Conservation (phyloP, 2,329 filamentous ascomycete species). For the Purpureocillium takamizusanense region DNA sequence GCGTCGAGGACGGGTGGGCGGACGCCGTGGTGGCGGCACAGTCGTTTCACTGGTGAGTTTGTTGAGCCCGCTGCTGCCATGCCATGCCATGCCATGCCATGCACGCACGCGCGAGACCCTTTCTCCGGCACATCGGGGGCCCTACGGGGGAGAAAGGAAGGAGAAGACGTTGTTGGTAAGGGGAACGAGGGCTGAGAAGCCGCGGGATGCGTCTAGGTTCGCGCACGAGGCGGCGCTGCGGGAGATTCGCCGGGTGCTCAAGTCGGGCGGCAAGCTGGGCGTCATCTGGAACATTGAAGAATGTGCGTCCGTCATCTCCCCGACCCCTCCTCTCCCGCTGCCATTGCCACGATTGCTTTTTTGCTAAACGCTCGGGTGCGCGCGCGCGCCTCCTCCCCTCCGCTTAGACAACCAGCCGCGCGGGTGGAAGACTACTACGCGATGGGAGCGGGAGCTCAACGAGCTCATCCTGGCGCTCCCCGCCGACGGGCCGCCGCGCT, state of each 20-base stretch:
- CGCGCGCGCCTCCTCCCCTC: neutral
- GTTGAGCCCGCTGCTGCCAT: too few species aligned
- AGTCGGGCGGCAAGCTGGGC: constrained; percentile 50
- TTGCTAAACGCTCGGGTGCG: neutral
- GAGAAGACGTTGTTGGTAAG: too few species aligned
- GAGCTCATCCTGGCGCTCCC: constrained; percentile 45
- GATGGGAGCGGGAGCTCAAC: constrained; percentile 55
- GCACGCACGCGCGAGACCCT: too few species aligned
- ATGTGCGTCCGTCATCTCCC: constrained; percentile 34
- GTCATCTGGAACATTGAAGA: constrained; percentile 70
- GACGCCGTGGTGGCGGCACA: constrained; percentile 58
- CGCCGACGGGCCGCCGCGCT: constrained; percentile 50
- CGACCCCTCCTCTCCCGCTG: too few species aligned
- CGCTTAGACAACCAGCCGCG: constrained; percentile 52
- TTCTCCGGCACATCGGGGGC: too few species aligned
- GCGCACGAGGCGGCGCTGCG: constrained; percentile 50
- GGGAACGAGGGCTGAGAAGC: too few species aligned
- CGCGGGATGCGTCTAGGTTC: constrained; percentile 42
- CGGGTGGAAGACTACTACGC: constrained; percentile 42
- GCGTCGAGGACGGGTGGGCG: constrained; percentile 45
- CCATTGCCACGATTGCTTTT: too few species aligned
- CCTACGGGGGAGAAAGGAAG: too few species aligned
- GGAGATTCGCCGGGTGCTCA: constrained; percentile 59
- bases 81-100: too few species aligned
- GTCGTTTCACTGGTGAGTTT: constrained; percentile 47